These are phyloP conservation scores for Ophiostoma australiae DNA, from an alignment of 2,329 filamentous ascomycete species.

Conservation along the genomic window DNA sequence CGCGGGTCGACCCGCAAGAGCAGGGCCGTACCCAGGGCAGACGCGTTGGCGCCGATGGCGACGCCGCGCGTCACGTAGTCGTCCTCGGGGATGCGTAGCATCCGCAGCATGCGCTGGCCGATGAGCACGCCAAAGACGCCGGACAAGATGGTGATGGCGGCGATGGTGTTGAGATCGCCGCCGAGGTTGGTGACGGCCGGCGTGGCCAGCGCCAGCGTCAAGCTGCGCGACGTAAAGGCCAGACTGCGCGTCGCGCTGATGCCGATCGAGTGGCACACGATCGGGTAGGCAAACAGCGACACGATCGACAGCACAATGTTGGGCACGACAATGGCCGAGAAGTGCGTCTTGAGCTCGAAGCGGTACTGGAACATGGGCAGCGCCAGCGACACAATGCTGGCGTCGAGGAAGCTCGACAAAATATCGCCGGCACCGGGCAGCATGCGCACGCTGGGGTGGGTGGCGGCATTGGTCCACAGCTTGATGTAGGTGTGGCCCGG, in stretches of 20 bases:
- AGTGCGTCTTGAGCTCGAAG: slow-evolving; percentile 50
- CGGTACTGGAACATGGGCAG: slow-evolving; percentile 59
- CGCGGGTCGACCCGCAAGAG: slow-evolving; percentile 53
- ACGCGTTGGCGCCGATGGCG: slow-evolving; percentile 56
- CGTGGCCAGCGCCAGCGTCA: slow-evolving; percentile 57
- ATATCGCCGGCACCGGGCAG: slow-evolving; percentile 54
- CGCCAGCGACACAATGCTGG: slow-evolving; percentile 54
- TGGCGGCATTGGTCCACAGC: slow-evolving; percentile 42
- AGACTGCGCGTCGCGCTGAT: slow-evolving; percentile 49
- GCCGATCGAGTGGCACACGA: slow-evolving; percentile 49
- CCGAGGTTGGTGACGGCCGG: slow-evolving; percentile 53
- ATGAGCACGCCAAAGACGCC: slow-evolving; percentile 55
- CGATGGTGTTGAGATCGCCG: slow-evolving; percentile 52
- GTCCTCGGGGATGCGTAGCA: slow-evolving; percentile 53
- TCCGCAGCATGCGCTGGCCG: slow-evolving; percentile 45
- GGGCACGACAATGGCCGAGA: slow-evolving; percentile 50
- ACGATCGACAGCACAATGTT: slow-evolving; percentile 48
- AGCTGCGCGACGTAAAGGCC: slow-evolving; percentile 51
- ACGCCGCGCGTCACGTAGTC: slow-evolving; percentile 61
- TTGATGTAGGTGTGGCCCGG: slow-evolving; percentile 50
- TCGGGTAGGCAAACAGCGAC: slow-evolving; percentile 55
- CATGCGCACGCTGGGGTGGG: not conserved
- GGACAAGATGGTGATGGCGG: slow-evolving; percentile 54
- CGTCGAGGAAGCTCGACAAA: slow-evolving; percentile 51
- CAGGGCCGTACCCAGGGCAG: slow-evolving; percentile 55